A percentile compares a stretch with the other conserved stretches of the same genome.
phyloP scores from a whole-genome alignment of 768 basidiomycete genomes.

The Leccinellum luteum region DNA sequence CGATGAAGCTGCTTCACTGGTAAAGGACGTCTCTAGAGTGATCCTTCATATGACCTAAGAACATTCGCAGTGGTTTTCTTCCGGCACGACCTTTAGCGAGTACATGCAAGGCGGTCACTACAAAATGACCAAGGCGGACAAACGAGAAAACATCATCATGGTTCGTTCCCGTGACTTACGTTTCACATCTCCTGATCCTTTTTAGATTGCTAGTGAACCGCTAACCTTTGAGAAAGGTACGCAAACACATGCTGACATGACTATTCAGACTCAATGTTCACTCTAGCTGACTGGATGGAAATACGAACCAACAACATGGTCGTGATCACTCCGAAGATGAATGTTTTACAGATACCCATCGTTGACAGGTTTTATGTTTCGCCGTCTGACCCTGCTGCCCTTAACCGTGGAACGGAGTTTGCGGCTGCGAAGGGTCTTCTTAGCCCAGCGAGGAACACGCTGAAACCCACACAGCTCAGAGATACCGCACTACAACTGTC shows the following conservation, averaged over 20 bases:
- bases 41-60: constrained; percentile 4
- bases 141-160: constrained; percentile 95
- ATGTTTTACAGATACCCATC: constrained; percentile 90
- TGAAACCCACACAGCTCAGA: constrained; percentile 20
- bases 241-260: constrained; percentile 3
- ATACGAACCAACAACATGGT: constrained; percentile 96
- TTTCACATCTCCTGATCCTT: constrained; percentile 7
- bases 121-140: constrained; percentile 94
- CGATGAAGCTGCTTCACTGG: constrained; percentile 91
- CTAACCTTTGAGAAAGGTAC: constrained; percentile 93
- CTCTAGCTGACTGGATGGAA: constrained; percentile 93
- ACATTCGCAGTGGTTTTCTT: constrained; percentile 78
- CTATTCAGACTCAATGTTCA: background rate
- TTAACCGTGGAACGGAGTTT: constrained; percentile 72
- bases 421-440: constrained; percentile 86
- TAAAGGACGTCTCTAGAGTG: constrained; percentile 29
- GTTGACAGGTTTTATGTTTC: constrained; percentile 91
- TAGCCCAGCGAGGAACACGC: constrained; percentile 53
- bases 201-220: constrained; percentile 84
- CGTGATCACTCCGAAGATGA: constrained; percentile 94
- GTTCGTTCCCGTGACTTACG: constrained; percentile 30
- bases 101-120: constrained; percentile 87
- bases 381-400: constrained; percentile 73
- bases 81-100: constrained; percentile 92
- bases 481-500: constrained; percentile 20